phyloP scores from a whole-genome alignment of 1,139 yeast species.

The Ogataea hybrid region DNA sequence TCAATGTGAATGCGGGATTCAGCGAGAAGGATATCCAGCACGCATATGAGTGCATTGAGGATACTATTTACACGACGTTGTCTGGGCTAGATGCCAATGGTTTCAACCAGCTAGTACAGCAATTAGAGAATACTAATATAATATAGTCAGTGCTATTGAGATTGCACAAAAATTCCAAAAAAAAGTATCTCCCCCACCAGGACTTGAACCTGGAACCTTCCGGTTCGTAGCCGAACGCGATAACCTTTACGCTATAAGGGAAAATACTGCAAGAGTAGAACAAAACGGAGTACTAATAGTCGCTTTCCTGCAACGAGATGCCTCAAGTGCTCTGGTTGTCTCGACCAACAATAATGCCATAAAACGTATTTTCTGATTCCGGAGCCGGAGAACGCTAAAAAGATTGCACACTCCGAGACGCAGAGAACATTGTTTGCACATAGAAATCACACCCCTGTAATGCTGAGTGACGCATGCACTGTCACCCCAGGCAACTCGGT shows the following conservation, averaged over 20 bases:
- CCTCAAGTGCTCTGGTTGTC: neutral
- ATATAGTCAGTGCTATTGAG: neutral
- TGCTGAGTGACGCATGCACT: neutral
- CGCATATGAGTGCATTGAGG: slow-evolving; percentile 25
- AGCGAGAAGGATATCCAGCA: slow-evolving; percentile 49
- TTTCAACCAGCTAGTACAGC: slow-evolving; percentile 15
- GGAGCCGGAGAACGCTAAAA: neutral
- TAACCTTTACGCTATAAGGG: slow-evolving; percentile 91
- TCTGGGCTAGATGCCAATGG: slow-evolving; percentile 10
- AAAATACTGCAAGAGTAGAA: slow-evolving; percentile 5
- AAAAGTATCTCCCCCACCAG: slow-evolving; percentile 83
- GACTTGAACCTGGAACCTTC: slow-evolving; percentile 95
- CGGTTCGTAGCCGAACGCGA: slow-evolving; percentile 95
- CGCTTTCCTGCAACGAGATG: neutral
- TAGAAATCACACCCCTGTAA: no score
- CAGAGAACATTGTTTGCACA: no score
- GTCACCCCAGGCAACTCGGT: neutral
- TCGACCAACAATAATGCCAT: neutral
- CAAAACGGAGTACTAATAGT: no score
- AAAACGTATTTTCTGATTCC: neutral
- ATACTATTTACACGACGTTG: slow-evolving; percentile 20
- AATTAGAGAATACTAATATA: slow-evolving; percentile 9
- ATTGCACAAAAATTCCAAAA: neutral
- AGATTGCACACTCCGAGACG: no score
- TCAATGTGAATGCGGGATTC: slow-evolving; percentile 58